Evolutionary conservation across 2,329 filamentous ascomycete genomes (phyloP).

Genomic region (Fusarium sp.): DNA sequence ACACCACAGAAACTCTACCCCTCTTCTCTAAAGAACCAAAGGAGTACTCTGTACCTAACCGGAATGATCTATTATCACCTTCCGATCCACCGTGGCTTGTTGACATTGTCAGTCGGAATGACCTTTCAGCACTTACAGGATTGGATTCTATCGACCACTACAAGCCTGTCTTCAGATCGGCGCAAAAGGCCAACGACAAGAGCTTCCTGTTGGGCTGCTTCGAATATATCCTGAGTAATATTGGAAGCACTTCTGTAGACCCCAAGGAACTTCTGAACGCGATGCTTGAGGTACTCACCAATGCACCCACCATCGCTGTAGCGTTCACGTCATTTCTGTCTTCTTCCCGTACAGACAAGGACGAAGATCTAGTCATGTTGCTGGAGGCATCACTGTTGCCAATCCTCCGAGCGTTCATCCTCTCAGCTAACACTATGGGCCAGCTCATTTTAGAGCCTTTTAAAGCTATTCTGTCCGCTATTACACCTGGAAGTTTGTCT

Average conservation of each 20-base stretch:
- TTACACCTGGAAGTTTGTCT: slow-evolving; percentile 1
- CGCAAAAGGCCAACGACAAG: neutral
- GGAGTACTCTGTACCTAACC: neutral
- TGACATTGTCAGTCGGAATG: neutral
- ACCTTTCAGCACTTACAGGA: neutral
- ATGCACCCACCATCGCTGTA: neutral
- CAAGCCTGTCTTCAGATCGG: neutral
- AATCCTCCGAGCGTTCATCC: neutral
- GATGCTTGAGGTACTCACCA: neutral
- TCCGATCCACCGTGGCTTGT: slow-evolving; percentile 5
- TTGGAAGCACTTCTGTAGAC: neutral
- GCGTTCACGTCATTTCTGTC: neutral
- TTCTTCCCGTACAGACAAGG: neutral
- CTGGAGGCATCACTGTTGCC: neutral
- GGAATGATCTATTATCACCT: accelerated
- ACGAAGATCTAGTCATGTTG: accelerated
- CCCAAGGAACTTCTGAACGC: accelerated
- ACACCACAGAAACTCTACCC: neutral
- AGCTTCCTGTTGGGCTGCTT: neutral
- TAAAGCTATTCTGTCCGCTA: slow-evolving; percentile 9
- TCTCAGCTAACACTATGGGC: slow-evolving; percentile 9
- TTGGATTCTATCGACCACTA: neutral
- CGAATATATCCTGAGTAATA: neutral
- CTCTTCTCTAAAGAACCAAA: neutral
- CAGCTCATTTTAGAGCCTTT: slow-evolving; percentile 21